Evolutionary conservation across 306 rosid species (phyloP).

Genomic region (Lathyrus sativus): DNA sequence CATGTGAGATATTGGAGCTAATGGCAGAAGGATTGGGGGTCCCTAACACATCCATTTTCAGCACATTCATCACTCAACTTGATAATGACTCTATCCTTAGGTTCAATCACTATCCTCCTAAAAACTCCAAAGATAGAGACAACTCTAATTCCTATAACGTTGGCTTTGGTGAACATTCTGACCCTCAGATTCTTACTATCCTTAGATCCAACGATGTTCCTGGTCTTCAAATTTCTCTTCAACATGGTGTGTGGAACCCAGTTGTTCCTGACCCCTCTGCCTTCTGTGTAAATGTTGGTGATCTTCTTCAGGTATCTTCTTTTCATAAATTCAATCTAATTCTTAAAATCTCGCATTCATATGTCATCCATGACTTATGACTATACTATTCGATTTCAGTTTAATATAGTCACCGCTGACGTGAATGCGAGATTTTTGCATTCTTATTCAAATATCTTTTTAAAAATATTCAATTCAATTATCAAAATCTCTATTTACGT

Average conservation of each 20-base stretch:
- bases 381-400: too few relatives aligned
- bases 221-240: constrained; percentile 75
- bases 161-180: constrained; percentile 86
- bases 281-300: constrained; percentile 81
- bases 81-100: constrained; percentile 70
- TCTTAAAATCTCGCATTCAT: background rate
- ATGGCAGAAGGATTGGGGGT: constrained; percentile 72
- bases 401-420: too few relatives aligned
- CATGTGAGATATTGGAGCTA: constrained; percentile 73
- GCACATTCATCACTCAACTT: constrained; percentile 52
- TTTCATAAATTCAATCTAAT: background rate
- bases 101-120: constrained; percentile 77
- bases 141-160: constrained; percentile 39
- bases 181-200: constrained; percentile 85
- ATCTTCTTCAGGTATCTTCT: constrained; percentile 58
- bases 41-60: constrained; percentile 55
- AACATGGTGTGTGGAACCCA: constrained; percentile 71
- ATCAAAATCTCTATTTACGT: too few relatives aligned
- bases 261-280: constrained; percentile 68
- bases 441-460: too few relatives aligned
- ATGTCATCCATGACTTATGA: too few relatives aligned
- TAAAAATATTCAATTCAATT: too few relatives aligned
- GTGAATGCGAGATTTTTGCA: too few relatives aligned
- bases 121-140: constrained; percentile 27
- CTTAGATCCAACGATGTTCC: constrained; percentile 73